Conservation (phyloP, 192 early-diverging fungal species). For the Backusella mclennaniae region DNA sequence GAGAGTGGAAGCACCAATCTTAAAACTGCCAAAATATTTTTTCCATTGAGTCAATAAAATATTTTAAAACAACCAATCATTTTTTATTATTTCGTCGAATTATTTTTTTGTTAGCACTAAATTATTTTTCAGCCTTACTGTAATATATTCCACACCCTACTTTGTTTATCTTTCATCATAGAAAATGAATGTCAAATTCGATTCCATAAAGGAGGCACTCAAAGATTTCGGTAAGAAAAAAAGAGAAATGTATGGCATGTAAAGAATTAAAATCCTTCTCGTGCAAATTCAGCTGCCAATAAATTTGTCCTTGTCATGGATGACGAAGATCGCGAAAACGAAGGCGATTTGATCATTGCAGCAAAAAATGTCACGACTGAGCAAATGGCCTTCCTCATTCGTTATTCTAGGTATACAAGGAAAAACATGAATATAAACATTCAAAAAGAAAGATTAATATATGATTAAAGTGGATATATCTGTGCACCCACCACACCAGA, state of each 20-base stretch:
- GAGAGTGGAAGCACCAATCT: no score
- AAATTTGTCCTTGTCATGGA: slow-evolving; percentile 93
- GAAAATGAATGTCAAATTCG: slow-evolving; percentile 43
- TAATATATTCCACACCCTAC: not conserved
- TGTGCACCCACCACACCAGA: slow-evolving; percentile 83
- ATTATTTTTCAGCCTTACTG: no score
- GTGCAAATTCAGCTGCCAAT: slow-evolving; percentile 55
- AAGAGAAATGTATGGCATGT: not conserved
- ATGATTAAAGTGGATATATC: slow-evolving; percentile 73
- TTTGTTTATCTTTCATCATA: not conserved
- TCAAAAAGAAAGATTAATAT: not conserved
- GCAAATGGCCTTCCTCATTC: slow-evolving; percentile 94
- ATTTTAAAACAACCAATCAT: no score
- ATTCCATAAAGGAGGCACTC: slow-evolving; percentile 66
- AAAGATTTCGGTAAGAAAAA: slow-evolving; percentile 56
- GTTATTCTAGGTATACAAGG: slow-evolving; percentile 75
- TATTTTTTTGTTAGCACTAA: no score
- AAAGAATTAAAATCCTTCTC: not conserved
- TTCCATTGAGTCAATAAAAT: no score
- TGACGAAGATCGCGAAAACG: slow-evolving; percentile 98
- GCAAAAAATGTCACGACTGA: slow-evolving; percentile 91
- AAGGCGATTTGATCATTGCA: slow-evolving; percentile 97
- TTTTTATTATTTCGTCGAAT: no score
- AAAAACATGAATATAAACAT: not conserved
- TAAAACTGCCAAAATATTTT: no score